Conservation (phyloP, 306 rosid genomes). For the Fagus sylvatica region DNA sequence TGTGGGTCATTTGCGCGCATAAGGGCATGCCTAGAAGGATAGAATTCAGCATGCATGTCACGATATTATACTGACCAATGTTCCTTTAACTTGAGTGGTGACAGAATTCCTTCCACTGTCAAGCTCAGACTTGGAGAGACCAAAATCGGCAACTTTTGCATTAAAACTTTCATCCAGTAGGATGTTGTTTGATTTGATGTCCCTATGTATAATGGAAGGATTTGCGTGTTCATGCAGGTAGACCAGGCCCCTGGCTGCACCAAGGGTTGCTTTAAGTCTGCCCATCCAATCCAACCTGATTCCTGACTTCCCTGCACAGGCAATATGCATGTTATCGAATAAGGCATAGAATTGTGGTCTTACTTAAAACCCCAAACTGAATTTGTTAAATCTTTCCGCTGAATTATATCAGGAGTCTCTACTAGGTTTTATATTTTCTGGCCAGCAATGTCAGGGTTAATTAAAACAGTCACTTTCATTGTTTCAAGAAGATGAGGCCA, state of each 20-base stretch:
- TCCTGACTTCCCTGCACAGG: constrained; percentile 35
- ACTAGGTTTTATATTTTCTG: neutral
- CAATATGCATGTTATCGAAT: neutral
- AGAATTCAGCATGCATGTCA: neutral
- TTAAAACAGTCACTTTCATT: neutral
- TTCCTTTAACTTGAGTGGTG: constrained; percentile 69
- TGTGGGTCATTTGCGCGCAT: too few relatives aligned
- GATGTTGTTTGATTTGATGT: constrained; percentile 72
- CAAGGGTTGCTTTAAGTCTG: constrained; percentile 45
- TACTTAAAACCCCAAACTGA: neutral
- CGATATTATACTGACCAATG: constrained; percentile 24
- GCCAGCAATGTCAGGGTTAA: neutral
- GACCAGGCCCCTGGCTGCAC: constrained; percentile 70
- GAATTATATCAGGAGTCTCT: neutral
- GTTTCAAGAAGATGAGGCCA: neutral
- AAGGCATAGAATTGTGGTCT: neutral
- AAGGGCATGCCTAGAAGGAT: neutral
- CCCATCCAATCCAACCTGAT: constrained; percentile 44
- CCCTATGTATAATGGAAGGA: constrained; percentile 80
- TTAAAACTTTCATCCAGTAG: constrained; percentile 58
- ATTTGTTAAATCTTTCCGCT: neutral
- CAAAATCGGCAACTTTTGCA: constrained; percentile 82
- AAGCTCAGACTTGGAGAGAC: constrained; percentile 66
- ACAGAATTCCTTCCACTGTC: constrained; percentile 52
- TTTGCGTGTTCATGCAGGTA: constrained; percentile 72